Percentiles rank a stretch among this genome's conserved stretches.
Conservation (phyloP, 768 basidiomycete genomes). For the Pleurotus eryngii region DNA sequence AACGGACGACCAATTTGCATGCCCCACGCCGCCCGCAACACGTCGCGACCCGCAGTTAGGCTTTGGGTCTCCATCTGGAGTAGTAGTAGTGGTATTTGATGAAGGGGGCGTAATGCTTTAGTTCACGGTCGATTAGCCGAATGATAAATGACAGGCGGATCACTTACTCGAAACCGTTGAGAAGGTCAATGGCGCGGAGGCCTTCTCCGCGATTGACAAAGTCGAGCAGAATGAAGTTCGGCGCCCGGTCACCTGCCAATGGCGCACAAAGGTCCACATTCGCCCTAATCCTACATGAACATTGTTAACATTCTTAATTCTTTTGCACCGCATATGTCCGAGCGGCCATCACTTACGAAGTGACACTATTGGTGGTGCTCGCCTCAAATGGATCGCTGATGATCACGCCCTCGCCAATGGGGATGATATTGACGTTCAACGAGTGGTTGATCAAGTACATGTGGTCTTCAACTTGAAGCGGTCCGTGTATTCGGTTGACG, state of each 20-base stretch:
- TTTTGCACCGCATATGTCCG: no score
- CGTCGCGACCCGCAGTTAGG: no score
- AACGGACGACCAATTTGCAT: no score
- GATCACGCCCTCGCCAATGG: constrained; percentile 20
- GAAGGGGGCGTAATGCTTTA: no score
- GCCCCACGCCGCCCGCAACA: no score
- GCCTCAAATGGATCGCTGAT: constrained; percentile 25
- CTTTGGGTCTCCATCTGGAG: no score
- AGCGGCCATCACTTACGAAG: constrained; percentile 19
- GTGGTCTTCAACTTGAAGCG: constrained; percentile 31
- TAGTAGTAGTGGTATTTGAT: no score
- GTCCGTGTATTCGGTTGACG: constrained; percentile 35
- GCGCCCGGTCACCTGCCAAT: constrained; percentile 34
- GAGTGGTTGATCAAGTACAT: constrained; percentile 44
- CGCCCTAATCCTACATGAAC: constrained; percentile 26
- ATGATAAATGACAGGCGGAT: no score
- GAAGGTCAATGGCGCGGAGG: constrained; percentile 31
- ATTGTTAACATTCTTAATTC: not conserved
- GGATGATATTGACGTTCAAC: constrained; percentile 33
- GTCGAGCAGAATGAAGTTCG: constrained; percentile 49
- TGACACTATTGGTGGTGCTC: constrained; percentile 22
- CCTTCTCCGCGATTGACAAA: constrained; percentile 43
- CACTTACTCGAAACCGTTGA: constrained; percentile 33
- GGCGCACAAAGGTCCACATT: constrained; percentile 40
- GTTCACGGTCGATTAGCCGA: no score